Conservation (phyloP, 805 yeast genomes). For the Saccharomycopsis sp. region DNA sequence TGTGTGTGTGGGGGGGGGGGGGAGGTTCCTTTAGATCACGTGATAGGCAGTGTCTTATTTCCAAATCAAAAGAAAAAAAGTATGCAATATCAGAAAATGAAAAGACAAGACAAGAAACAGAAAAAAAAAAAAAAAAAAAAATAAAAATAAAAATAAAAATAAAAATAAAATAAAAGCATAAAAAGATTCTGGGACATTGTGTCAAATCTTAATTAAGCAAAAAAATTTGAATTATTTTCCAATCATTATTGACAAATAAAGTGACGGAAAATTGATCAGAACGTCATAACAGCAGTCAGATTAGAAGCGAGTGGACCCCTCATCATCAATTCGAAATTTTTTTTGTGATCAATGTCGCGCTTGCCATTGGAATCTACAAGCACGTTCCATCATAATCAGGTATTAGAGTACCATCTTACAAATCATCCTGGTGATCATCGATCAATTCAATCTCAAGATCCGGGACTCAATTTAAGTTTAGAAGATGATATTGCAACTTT, state of each 20-base stretch:
- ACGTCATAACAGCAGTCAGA: too few species aligned
- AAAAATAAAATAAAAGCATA: background rate
- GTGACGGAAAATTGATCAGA: too few species aligned
- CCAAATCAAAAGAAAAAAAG: too few species aligned
- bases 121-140: background rate
- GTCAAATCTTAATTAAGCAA: too few species aligned
- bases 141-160: background rate
- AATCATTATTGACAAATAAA: too few species aligned
- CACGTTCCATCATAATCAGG: slow-evolving; percentile 2
- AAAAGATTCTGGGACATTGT: too few species aligned
- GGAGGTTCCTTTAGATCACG: too few species aligned
- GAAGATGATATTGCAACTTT: slow-evolving; percentile 2
- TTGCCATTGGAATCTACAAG: slow-evolving; percentile 1
- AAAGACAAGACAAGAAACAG: background rate
- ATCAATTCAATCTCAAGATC: background rate
- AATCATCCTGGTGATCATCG: background rate
- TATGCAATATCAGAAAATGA: background rate
- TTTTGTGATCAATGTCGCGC: slow-evolving; percentile 3
- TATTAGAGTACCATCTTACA: slow-evolving; percentile 3
- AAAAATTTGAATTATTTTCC: too few species aligned
- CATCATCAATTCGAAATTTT: too few species aligned
- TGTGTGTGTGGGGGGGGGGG: too few species aligned
- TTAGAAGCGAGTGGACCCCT: too few species aligned
- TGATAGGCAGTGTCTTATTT: too few species aligned
- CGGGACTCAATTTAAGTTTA: background rate